Evolutionary conservation across 768 basidiomycete genomes (phyloP), one percentile per base, ranked within the genome.

Genomic region (Asterophora parasitica): DNA sequence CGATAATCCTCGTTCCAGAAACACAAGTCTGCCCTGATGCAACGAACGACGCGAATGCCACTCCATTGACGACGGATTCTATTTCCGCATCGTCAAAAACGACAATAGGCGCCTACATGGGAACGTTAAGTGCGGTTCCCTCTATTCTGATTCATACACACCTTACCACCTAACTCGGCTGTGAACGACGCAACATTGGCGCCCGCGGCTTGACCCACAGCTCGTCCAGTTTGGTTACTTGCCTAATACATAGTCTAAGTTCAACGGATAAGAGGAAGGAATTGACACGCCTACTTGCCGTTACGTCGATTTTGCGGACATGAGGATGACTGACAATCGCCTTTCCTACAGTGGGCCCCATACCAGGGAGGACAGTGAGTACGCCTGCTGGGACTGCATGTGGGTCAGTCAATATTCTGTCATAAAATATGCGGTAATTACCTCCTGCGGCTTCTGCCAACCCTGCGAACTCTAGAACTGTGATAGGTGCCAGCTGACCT

Each of bases 21-120:
- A 92, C 85, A 50, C 90, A 92, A 7, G 90, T 92, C 67, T 93
- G 91, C 3, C 91, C 91, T 17, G 88, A 89, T 1, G 91, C 91
- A 42, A 93, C 71, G 56, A 92, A 93, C 0, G 85, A 79, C 8
- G 88, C 84, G 58, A 93, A 92, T 0, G 88, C 84, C 5, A 79
- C 79, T 13, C 91, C 91, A 52, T 92, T 92, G 16, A 88, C 85
- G 0, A 90, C 84, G n/a, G 78, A 75, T 16, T 67, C 53, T 42
- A 89, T 57, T 57, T 92, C 84, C 6, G 88, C 83, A 59, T 93
- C 88, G 42, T 83, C 70, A 58, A 92, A 92, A 8, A 92, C 71
- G 9, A 92, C 60, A 36, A 92, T 79, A 0, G 91, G 90, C 10
- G 91, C 84, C 88, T 90, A 50, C 17, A 12, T 19, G 15, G 16